Evolutionary conservation across 495 filamentous ascomycete genomes (phyloP), one percentile per base, ranked within the genome.

Genomic region (Penicillium diatomitis): DNA sequence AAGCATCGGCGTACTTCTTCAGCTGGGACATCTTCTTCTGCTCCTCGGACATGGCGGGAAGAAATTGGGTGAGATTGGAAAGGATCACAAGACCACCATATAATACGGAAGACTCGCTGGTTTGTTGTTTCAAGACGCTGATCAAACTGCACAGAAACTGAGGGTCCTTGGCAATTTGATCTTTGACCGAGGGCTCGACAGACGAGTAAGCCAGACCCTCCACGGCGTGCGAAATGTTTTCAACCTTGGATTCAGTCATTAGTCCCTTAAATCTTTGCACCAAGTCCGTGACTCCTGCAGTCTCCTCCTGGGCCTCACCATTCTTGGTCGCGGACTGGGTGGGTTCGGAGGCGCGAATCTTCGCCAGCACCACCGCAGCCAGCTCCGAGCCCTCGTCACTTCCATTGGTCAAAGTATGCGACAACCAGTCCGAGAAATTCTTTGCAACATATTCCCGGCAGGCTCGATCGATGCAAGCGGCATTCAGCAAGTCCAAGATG

Each of bases 201-300:
- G 90, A 92, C 4, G 87, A 80, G 63, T 91, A 96, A 27, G 91
- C 92, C 48, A 98, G 71, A n/a, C 90, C 94, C 62, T 98, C 92
- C 32, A 98, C 79, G 4, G 88, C 83, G 56, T 81, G 77, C 39
- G 86, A 72, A 38, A 72, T 69, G 38, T 71, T 71, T 46, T 76
- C 70, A 48, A 79, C 73, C 37, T 80, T 72, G 36, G 76, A 70
- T 34, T 75, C 78, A 35, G 85, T 62, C 51, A 96, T 81, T 72
- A 91, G 80, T 51, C 74, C 74, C 61, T 82, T 88, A 60, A 98
- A 91, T 64, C 83, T 80, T 49, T 77, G 70, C 32, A 90, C 83
- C 37, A 96, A 73, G 37, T 90, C 85, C 47, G 81, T 78, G 44
- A 86, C 78, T 51, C 73, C 80, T 40, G 73, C 79, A 27, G 74